Evolutionary conservation across 768 basidiomycete species (phyloP).

Genomic region (Leccinum truebloodii): DNA sequence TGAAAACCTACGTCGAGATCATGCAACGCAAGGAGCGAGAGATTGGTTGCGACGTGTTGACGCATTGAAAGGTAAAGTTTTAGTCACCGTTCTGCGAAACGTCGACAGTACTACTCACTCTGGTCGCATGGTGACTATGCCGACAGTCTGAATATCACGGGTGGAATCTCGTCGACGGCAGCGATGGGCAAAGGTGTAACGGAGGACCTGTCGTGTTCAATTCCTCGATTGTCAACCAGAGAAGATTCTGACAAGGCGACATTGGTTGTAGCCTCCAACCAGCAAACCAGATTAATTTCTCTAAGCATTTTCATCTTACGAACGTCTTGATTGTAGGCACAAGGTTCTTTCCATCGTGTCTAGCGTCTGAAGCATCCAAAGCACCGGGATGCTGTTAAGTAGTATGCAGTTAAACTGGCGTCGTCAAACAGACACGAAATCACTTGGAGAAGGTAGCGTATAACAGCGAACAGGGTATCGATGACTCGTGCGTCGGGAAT

Average conservation of each 20-base stretch:
- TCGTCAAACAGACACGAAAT: background rate
- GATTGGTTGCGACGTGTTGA: conserved; percentile 94
- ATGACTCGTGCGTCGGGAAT: background rate
- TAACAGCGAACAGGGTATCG: background rate
- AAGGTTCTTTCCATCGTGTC: background rate
- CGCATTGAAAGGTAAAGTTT: conserved; percentile 83
- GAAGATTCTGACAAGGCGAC: background rate
- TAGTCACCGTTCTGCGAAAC: background rate
- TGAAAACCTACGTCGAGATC: conserved; percentile 98
- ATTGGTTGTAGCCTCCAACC: background rate
- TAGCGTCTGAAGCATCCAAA: background rate
- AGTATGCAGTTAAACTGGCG: background rate
- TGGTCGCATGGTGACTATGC: conserved; percentile 77
- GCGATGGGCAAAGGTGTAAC: conserved; percentile 98
- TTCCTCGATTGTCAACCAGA: background rate
- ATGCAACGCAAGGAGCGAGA: conserved; percentile 92
- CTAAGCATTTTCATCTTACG: background rate
- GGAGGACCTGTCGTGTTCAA: conserved; percentile 50
- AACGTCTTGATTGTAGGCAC: conserved; percentile 3
- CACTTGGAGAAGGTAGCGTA: no score
- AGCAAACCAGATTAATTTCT: background rate
- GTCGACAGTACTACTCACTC: conserved; percentile 15
- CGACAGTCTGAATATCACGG: conserved; percentile 84
- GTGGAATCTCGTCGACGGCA: conserved; percentile 92
- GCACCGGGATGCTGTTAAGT: background rate